phyloP scores from a whole-genome alignment of 352 stramenopile genomes.

The Phytopythium aichiense region DNA sequence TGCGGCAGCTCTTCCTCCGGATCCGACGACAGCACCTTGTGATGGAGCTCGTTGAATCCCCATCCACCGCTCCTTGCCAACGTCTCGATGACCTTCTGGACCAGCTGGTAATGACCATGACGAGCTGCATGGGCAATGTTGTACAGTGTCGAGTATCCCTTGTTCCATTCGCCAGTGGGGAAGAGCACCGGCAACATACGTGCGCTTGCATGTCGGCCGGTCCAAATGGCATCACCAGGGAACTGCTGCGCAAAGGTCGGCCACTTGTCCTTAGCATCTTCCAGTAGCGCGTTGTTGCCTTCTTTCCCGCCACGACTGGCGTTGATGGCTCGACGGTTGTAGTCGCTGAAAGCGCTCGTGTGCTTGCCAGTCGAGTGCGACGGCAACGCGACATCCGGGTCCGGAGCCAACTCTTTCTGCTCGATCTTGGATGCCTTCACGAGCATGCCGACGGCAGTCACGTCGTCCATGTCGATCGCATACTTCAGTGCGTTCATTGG shows the following conservation, averaged over 20 bases:
- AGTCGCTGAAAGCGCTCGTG: constrained; percentile 76
- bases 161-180: constrained; percentile 54
- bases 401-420: constrained; percentile 32
- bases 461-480: constrained; percentile 57
- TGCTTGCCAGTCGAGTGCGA: constrained; percentile 73
- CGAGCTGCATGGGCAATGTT: constrained; percentile 34
- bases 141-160: constrained; percentile 19
- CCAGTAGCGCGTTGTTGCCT: constrained; percentile 70
- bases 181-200: constrained; percentile 68
- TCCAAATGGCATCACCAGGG: constrained; percentile 35
- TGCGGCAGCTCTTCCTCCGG: constrained; percentile 29
- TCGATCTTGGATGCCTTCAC: constrained; percentile 48
- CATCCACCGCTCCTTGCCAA: constrained; percentile 41
- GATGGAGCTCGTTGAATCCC: constrained; percentile 62
- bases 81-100: constrained; percentile 50
- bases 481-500: constrained; percentile 49
- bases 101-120: constrained; percentile 39
- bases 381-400: constrained; percentile 50
- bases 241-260: neutral
- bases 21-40: constrained; percentile 44
- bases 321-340: constrained; percentile 79
- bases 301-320: constrained; percentile 75
- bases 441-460: constrained; percentile 36
- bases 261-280: constrained; percentile 20
- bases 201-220: constrained; percentile 33